phyloP scores from a whole-genome alignment of 495 filamentous ascomycete genomes.

The Emericellopsis terricola region DNA sequence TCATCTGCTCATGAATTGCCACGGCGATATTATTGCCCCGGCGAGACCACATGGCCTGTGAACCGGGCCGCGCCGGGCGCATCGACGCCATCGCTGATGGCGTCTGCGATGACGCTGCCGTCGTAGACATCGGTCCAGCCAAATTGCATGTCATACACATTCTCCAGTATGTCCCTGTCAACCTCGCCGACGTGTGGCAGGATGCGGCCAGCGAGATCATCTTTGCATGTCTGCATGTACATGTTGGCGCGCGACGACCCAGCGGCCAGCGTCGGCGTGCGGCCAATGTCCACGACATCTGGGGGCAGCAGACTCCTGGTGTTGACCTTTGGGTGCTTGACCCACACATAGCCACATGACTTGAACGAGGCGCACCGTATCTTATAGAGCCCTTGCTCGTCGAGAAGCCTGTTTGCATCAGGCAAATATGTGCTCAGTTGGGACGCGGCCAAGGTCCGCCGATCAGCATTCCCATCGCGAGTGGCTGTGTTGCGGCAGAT shows the following conservation, averaged over 20 bases:
- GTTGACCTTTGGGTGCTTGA: slow-evolving; percentile 6
- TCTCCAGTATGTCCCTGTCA: slow-evolving; percentile 8
- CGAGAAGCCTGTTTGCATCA: background rate
- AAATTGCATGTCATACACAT: slow-evolving; percentile 3
- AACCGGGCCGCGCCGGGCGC: slow-evolving; percentile 13
- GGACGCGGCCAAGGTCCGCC: background rate
- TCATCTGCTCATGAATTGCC: background rate
- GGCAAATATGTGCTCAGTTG: background rate
- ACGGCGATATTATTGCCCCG: too few relatives aligned
- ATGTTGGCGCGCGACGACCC: slow-evolving; percentile 4
- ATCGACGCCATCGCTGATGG: slow-evolving; percentile 9
- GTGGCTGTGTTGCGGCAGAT: background rate
- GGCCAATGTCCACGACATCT: background rate
- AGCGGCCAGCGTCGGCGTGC: background rate
- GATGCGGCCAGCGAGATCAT: slow-evolving; percentile 11
- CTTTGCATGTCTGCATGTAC: slow-evolving; percentile 10
- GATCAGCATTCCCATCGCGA: background rate
- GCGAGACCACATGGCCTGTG: too few relatives aligned
- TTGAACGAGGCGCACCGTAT: slow-evolving; percentile 18
- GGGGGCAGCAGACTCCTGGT: background rate
- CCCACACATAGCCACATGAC: slow-evolving; percentile 25
- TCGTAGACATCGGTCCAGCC: slow-evolving; percentile 6
- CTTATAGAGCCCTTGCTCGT: slow-evolving; percentile 6
- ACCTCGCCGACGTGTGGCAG: slow-evolving; percentile 4
- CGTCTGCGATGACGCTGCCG: slow-evolving; percentile 3